Percentiles rank a stretch among this genome's conserved stretches.
phyloP scores from a whole-genome alignment of 1,139 yeast species.

The Pichia sp. region DNA sequence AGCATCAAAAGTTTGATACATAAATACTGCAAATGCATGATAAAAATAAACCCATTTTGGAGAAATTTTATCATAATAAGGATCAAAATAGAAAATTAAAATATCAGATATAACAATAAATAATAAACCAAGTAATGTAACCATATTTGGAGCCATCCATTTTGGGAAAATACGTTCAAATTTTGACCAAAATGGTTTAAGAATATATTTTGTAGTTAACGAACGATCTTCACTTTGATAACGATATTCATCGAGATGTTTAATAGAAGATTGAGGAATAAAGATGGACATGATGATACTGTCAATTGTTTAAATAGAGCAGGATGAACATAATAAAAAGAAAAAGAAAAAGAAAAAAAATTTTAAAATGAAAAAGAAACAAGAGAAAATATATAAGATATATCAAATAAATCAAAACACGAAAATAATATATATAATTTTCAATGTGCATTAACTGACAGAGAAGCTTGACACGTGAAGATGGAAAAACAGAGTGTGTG shows the following conservation, averaged over 20 bases:
- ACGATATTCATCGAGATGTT: conserved; percentile 28
- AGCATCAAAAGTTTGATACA: conserved; percentile 95
- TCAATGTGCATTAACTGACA: no score
- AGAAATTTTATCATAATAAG: conserved; percentile 48
- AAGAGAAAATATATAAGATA: no score
- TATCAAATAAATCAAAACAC: no score
- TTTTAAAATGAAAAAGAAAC: no score
- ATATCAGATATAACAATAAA: conserved; percentile 62
- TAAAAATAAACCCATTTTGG: conserved; percentile 83
- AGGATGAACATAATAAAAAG: neutral
- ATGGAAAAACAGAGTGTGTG: no score
- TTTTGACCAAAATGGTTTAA: conserved; percentile 73
- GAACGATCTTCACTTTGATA: conserved; percentile 80
- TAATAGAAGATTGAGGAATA: conserved; percentile 23
- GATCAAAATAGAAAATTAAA: conserved; percentile 69
- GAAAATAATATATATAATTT: no score
- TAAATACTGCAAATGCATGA: conserved; percentile 76
- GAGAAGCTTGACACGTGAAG: no score
- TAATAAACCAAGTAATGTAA: conserved; percentile 70
- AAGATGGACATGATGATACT: conserved; percentile 23
- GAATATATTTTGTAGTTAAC: conserved; percentile 60
- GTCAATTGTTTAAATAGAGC: neutral
- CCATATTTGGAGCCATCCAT: conserved; percentile 85
- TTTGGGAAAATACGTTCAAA: conserved; percentile 72
- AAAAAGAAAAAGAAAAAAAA: neutral